Conservation (phyloP, 805 yeast genomes). For the Hanseniaspora osmophila region DNA sequence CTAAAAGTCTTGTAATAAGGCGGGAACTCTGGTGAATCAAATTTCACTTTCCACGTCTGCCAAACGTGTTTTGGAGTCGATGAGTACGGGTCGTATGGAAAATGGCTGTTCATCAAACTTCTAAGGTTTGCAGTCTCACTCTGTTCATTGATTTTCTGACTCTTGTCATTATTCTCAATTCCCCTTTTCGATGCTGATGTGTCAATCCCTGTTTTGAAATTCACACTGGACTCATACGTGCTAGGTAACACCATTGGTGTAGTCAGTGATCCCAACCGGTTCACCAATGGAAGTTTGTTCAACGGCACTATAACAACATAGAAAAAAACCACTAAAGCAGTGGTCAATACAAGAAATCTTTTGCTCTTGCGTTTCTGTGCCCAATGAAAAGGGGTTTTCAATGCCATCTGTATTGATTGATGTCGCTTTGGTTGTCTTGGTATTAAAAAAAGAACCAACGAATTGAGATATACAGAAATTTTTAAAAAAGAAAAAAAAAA, state of each 20-base stretch:
- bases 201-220: neutral
- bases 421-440: too few relatives aligned
- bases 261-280: neutral
- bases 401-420: too few relatives aligned
- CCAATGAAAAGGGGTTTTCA: neutral
- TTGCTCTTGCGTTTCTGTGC: neutral
- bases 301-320: neutral
- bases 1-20: constrained; percentile 12
- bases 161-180: neutral
- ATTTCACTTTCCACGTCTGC: constrained; percentile 85
- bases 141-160: too few relatives aligned
- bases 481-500: neutral
- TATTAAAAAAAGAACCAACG: too few relatives aligned
- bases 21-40: constrained; percentile 44
- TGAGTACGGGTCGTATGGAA: constrained; percentile 55
- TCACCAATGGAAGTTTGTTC: neutral
- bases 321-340: neutral
- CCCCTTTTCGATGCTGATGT: neutral
- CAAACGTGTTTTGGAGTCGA: constrained; percentile 71
- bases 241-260: neutral
- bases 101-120: constrained; percentile 47
- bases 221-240: neutral
- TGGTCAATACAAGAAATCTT: neutral
- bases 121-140: constrained; percentile 12
- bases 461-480: too few relatives aligned